Evolutionary conservation across 148 eudicot genomes (phyloP), one percentile per base, ranked within the genome.

Genomic region (Dianthus caryophyllus): DNA sequence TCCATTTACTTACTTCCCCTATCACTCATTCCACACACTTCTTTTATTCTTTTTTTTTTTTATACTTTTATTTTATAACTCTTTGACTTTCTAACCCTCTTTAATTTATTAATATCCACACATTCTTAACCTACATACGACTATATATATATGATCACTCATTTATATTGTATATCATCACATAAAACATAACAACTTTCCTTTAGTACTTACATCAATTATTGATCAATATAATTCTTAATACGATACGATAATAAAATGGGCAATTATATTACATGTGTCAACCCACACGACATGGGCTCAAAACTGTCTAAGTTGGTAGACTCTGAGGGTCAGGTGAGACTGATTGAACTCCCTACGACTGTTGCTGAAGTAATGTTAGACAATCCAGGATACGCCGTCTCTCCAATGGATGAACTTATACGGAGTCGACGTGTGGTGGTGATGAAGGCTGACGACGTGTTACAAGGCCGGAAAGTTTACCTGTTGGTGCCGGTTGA

Each of bases 311-410:
- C 65, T 5, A 65, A 72, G 50, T 36, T 72, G 25, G 59, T 65
- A 9, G 76, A 72, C 24, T 20, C 75, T 36, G 62, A 59, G 46
- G 79, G 79, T 17, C 29, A 71, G 6, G 5, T 71, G 43, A 76
- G 15, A 50, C 50, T 33, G 22, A 21, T 72, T 22, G 17, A 73
- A 31, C 58, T 69, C n/a, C 79, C 84, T 14, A 69, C 71, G 6
- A 77, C 79, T 5, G 84, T 71, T 26, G 81, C 84, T 5, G 81
- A 81, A 52, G 31, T 81, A 41, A 81, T 81, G 84, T 62, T 81
- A 14, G 84, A 81, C 16, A 51, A 68, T 4, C 84, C 84, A 2
- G 79, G 81, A 0, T 70, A 64, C 68, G 75, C 78, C 24, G 47
- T 77, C 1, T 10, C 81, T 27, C 72, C 77, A 14, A 58, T 66